These are phyloP conservation scores for Juglanconis juglandina DNA, from an alignment of 2,329 filamentous ascomycete genomes.

Conservation along the genomic window DNA sequence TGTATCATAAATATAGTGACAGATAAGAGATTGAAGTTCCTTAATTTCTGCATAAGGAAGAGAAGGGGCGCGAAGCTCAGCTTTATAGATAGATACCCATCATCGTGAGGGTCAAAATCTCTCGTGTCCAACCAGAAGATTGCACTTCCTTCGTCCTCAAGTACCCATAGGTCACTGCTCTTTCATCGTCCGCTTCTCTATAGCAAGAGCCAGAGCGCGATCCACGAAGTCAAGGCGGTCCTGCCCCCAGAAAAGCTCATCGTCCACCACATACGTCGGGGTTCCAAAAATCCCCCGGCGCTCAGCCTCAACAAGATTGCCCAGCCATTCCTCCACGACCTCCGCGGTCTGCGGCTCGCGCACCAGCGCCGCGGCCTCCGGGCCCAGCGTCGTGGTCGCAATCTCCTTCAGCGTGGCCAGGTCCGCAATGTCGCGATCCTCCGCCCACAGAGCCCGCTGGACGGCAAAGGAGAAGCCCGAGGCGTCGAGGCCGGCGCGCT, in stretches of 20 bases:
- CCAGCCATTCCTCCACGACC: not conserved
- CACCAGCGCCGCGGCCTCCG: not conserved
- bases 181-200: not conserved
- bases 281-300: conserved; percentile 4
- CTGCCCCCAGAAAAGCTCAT: conserved; percentile 11
- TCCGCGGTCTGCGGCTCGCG: not conserved
- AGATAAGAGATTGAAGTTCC: no score
- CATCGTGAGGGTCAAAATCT: no score
- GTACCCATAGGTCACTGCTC: not conserved
- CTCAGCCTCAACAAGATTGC: conserved; percentile 2
- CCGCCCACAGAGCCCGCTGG: conserved; percentile 5
- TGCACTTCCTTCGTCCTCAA: no score
- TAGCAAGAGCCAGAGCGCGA: not conserved
- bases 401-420: conserved; percentile 1
- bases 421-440: conserved; percentile 7
- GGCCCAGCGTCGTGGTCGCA: not conserved
- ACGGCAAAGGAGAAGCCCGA: conserved; percentile 2
- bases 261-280: conserved; percentile 7
- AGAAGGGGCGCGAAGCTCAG: no score
- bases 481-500: not conserved
- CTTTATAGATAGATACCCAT: no score
- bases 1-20: no score
- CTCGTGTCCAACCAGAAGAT: no score
- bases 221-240: conserved; percentile 7
- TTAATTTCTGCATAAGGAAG: no score